Conservation (phyloP, 2,329 filamentous ascomycete species). For the Penicillium sclerotigenum region DNA sequence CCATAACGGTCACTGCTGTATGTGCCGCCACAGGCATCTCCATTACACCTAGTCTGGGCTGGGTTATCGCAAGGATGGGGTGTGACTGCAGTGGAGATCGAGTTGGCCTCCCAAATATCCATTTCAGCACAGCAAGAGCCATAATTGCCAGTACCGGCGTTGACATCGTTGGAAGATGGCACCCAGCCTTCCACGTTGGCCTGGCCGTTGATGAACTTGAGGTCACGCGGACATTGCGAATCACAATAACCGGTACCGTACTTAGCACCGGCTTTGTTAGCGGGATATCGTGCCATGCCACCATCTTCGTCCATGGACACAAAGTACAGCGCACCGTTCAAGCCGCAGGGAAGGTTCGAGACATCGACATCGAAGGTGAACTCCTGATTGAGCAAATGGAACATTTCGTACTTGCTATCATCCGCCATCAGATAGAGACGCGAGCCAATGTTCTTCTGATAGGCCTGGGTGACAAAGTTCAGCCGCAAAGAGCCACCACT, state of each 20-base stretch:
- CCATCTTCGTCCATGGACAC: constrained; percentile 60
- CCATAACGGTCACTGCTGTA: constrained; percentile 54
- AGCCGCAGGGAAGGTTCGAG: constrained; percentile 63
- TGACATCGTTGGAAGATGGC: constrained; percentile 52
- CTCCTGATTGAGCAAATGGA: constrained; percentile 63
- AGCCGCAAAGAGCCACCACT: constrained; percentile 49
- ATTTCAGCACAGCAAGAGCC: constrained; percentile 66
- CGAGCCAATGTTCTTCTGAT: constrained; percentile 41
- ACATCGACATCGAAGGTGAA: constrained; percentile 71
- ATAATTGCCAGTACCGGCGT: constrained; percentile 51
- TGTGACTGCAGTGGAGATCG: constrained; percentile 60
- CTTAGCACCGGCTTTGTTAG: constrained; percentile 56
- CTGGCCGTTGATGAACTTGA: constrained; percentile 46
- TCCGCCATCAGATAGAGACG: constrained; percentile 63
- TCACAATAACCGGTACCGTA: constrained; percentile 65
- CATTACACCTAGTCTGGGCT: constrained; percentile 51
- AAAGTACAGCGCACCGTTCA: constrained; percentile 69
- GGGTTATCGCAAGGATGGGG: constrained; percentile 59
- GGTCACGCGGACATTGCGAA: constrained; percentile 53
- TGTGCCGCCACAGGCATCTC: constrained; percentile 52
- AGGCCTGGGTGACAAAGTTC: constrained; percentile 44
- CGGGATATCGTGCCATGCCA: constrained; percentile 49
- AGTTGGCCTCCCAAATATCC: constrained; percentile 69
- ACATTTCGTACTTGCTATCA: constrained; percentile 61
- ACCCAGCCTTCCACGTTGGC: constrained; percentile 55